phyloP scores from a whole-genome alignment of 257 asterid genomes.

The Schizonepeta tenuifolia region DNA sequence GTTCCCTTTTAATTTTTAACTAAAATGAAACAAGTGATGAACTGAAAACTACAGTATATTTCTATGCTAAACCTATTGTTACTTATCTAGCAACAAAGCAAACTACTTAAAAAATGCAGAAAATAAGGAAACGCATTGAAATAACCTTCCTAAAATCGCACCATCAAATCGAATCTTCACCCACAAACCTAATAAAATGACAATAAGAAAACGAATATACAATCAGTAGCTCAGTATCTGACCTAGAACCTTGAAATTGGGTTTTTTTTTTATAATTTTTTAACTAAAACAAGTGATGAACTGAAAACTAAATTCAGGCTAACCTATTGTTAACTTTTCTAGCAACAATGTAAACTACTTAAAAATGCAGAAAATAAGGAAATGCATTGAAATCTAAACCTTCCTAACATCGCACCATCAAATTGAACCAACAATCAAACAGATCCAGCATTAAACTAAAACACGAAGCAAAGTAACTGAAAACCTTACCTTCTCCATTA shows the following conservation, averaged over 20 bases:
- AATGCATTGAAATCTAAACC: neutral
- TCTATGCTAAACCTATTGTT: neutral
- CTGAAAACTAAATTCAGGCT: neutral
- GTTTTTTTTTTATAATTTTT: neutral
- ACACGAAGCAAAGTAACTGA: neutral
- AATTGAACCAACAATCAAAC: conserved; percentile 2
- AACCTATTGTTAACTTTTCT: neutral
- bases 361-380: neutral
- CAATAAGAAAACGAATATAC: neutral
- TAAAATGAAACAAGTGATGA: neutral
- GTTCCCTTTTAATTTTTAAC: neutral
- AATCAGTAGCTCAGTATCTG: neutral
- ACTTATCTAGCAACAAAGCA: neutral
- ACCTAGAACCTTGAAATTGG: neutral
- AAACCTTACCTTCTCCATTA: neutral
- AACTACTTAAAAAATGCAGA: neutral
- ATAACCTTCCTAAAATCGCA: conserved; percentile 6
- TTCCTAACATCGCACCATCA: conserved; percentile 3
- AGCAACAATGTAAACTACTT: neutral
- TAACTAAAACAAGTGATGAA: neutral
- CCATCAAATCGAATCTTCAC: conserved; percentile 33
- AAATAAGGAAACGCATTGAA: neutral
- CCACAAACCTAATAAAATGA: conserved; percentile 9
- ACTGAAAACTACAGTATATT: neutral
- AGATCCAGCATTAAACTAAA: conserved; percentile 28